Percentiles rank a stretch among this genome's conserved stretches.
Conservation (phyloP, 805 yeast genomes). For the Candida xyloterini region DNA sequence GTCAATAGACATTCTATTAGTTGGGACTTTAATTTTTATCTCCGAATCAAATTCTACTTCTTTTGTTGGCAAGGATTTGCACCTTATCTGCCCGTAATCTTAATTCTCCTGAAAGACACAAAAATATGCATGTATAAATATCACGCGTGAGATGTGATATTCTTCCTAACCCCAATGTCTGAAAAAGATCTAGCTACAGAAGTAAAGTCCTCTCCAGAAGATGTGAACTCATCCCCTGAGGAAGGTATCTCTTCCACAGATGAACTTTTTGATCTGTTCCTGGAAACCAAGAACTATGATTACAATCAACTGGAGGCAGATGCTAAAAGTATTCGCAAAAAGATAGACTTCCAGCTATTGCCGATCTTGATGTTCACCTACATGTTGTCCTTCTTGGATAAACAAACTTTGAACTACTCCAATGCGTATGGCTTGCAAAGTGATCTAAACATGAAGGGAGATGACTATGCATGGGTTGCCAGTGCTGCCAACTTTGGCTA, state of each 20-base stretch:
- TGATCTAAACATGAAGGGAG: constrained; percentile 37
- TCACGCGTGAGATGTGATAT: too few species aligned
- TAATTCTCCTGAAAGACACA: too few species aligned
- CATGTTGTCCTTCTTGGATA: constrained; percentile 51
- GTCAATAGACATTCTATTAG: too few species aligned
- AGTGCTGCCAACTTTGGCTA: constrained; percentile 42
- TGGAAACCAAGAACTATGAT: constrained; percentile 4
- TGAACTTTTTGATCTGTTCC: constrained; percentile 3
- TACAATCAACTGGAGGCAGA: constrained; percentile 5
- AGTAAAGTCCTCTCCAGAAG: background rate
- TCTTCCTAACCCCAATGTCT: background rate
- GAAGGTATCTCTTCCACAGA: constrained; percentile 2
- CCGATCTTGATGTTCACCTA: constrained; percentile 49
- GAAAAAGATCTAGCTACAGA: background rate
- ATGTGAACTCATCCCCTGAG: too few species aligned
- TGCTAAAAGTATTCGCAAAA: constrained; percentile 18
- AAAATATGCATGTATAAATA: too few species aligned
- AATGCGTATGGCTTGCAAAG: constrained; percentile 37
- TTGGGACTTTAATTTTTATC: too few species aligned
- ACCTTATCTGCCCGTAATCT: too few species aligned
- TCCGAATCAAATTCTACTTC: background rate
- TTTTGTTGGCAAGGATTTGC: too few species aligned
- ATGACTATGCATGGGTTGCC: constrained; percentile 41
- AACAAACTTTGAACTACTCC: constrained; percentile 48
- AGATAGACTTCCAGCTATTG: constrained; percentile 46